Evolutionary conservation across 164 flowering plant species (phyloP).

Genomic region (Litsea cubeba): DNA sequence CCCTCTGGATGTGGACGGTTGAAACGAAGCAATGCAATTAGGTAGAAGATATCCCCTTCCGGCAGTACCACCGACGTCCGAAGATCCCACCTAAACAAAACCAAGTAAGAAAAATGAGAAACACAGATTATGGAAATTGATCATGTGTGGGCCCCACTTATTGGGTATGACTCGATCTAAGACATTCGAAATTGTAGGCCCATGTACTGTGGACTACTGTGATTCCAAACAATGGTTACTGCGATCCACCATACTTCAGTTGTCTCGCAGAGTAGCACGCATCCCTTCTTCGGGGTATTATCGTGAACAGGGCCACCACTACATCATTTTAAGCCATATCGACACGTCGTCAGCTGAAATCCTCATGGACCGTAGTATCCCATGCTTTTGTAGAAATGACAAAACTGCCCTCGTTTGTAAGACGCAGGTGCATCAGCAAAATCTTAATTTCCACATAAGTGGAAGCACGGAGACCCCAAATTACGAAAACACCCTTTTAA

Average conservation of each 20-base stretch:
- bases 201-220: background rate
- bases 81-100: conserved; percentile 63
- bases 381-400: background rate
- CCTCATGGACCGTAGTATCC: background rate
- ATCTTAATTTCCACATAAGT: background rate
- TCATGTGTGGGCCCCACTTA: background rate
- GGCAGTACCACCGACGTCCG: conserved; percentile 73
- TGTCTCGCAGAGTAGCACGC: background rate
- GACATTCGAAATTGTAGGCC: background rate
- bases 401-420: background rate
- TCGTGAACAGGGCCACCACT: background rate
- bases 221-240: background rate
- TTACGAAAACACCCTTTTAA: background rate
- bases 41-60: conserved; percentile 69
- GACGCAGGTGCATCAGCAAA: background rate
- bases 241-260: background rate
- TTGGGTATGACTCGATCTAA: too few relatives aligned
- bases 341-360: background rate
- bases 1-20: conserved; percentile 38
- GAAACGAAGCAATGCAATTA: conserved; percentile 72
- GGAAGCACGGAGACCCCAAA: background rate
- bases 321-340: background rate
- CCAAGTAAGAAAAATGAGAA: background rate
- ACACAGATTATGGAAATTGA: background rate
- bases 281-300: background rate